phyloP scores from a whole-genome alignment of 352 stramenopile species.

The Phytophthora sojae region DNA sequence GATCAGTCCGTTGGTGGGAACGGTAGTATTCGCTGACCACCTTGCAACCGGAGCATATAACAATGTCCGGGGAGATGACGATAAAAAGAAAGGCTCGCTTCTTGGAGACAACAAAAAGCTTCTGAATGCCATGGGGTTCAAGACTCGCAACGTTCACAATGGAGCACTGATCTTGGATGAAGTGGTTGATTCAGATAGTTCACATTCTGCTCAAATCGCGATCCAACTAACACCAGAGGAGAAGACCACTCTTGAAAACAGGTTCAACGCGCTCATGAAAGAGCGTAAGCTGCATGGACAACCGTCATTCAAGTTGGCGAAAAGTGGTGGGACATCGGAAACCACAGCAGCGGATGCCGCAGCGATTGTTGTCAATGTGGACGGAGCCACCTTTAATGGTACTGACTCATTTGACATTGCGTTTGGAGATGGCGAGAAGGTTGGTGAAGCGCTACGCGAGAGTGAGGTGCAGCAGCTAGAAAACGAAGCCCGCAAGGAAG shows the following conservation, averaged over 20 bases:
- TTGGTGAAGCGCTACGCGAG: constrained; percentile 35
- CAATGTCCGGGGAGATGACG: constrained; percentile 44
- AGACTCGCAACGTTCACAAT: constrained; percentile 54
- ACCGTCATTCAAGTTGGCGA: constrained; percentile 29
- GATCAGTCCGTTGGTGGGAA: constrained; percentile 63
- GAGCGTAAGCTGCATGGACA: constrained; percentile 37
- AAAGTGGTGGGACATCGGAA: constrained; percentile 2
- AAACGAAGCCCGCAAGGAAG: constrained; percentile 26
- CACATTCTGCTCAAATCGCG: constrained; percentile 42
- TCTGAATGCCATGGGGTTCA: constrained; percentile 47
- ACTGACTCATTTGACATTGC: constrained; percentile 43
- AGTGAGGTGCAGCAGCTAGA: constrained; percentile 36
- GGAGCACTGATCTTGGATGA: constrained; percentile 63
- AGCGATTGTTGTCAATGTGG: constrained; percentile 28
- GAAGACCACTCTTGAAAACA: constrained; percentile 43
- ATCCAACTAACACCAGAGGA: constrained; percentile 53
- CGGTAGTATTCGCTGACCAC: constrained; percentile 69
- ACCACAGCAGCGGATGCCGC: constrained; percentile 6
- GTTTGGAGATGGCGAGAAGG: constrained; percentile 37
- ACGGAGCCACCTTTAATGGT: constrained; percentile 39
- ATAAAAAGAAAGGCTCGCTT: constrained; percentile 57
- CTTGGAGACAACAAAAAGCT: constrained; percentile 58
- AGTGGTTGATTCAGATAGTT: constrained; percentile 37
- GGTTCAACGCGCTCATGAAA: constrained; percentile 51
- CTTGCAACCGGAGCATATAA: constrained; percentile 75